Conservation (phyloP, 2,329 filamentous ascomycete genomes). For the Talaromyces funiculosus region DNA sequence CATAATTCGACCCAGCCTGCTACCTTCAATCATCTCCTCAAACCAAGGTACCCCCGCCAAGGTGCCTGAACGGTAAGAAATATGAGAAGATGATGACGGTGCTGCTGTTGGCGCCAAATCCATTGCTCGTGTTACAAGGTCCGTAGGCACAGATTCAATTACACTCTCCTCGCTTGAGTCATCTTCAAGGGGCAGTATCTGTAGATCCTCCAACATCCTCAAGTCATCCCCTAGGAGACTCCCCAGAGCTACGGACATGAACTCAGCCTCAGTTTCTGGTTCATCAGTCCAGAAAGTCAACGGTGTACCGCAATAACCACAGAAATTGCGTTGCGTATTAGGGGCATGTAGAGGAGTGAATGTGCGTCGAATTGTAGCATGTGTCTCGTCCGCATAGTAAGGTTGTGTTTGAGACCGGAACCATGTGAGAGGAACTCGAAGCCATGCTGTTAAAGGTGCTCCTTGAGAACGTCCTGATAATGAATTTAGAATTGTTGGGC, state of each 20-base stretch:
- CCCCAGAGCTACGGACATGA: slow-evolving; percentile 75
- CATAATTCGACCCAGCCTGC: slow-evolving; percentile 62
- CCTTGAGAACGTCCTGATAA: slow-evolving; percentile 58
- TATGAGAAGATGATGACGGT: slow-evolving; percentile 13
- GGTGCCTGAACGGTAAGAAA: slow-evolving; percentile 33
- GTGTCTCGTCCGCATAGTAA: slow-evolving; percentile 72
- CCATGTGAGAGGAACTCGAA: slow-evolving; percentile 75
- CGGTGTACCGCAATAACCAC: slow-evolving; percentile 84
- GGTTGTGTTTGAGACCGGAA: slow-evolving; percentile 71
- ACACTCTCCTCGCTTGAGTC: slow-evolving; percentile 13
- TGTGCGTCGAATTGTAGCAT: slow-evolving; percentile 58
- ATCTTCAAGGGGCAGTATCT: slow-evolving; percentile 56
- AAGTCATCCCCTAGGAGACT: slow-evolving; percentile 68
- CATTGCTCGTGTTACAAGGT: neutral
- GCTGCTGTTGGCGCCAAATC: slow-evolving; percentile 9
- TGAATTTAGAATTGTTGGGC: slow-evolving; percentile 10
- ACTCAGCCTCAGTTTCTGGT: slow-evolving; percentile 65
- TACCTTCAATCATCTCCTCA: slow-evolving; percentile 72
- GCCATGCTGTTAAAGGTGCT: slow-evolving; percentile 70
- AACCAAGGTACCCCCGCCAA: slow-evolving; percentile 73
- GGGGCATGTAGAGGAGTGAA: slow-evolving; percentile 58
- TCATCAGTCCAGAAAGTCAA: slow-evolving; percentile 77
- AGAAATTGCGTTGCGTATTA: slow-evolving; percentile 69
- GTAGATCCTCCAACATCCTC: slow-evolving; percentile 65
- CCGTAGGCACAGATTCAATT: neutral